Percentiles rank a stretch among this genome's conserved stretches.
Conservation (phyloP, 2,329 filamentous ascomycete species). For the Ceratocystis smalleyi region DNA sequence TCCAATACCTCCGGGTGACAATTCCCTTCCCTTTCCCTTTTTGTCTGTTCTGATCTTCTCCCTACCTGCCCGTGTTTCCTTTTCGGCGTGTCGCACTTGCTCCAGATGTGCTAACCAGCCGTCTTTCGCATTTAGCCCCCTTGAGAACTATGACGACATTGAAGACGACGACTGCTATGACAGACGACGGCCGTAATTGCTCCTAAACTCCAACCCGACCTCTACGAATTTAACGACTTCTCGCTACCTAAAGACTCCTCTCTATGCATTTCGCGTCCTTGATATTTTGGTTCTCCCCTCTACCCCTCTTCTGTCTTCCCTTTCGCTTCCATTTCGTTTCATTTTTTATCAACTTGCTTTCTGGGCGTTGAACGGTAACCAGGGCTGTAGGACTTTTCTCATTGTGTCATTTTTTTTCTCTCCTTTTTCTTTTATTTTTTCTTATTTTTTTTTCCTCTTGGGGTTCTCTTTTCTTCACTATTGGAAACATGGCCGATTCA, state of each 20-base stretch:
- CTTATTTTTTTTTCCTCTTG: not conserved
- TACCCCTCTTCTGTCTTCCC: not conserved
- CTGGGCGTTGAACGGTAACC: constrained; percentile 12
- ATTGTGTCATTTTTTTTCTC: not conserved
- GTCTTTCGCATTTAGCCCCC: not conserved
- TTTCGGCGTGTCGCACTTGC: not conserved
- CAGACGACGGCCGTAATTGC: too few species aligned
- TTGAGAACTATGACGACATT: not conserved
- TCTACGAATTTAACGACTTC: constrained; percentile 4
- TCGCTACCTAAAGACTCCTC: not conserved
- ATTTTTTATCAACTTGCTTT: constrained; percentile 9
- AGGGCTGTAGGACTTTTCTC: constrained; percentile 2
- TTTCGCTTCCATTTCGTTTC: not conserved
- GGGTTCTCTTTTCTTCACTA: not conserved
- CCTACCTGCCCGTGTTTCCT: not conserved
- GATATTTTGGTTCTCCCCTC: not conserved
- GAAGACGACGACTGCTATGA: not conserved
- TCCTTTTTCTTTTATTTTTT: not conserved
- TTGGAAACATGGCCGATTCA: not conserved
- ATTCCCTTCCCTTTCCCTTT: not conserved
- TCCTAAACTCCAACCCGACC: not conserved
- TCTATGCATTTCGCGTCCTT: not conserved
- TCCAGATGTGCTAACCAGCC: not conserved
- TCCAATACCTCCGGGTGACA: not conserved
- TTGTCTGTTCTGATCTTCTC: not conserved